phyloP scores from a whole-genome alignment of 768 basidiomycete genomes.

The Albatrellus ellisii region DNA sequence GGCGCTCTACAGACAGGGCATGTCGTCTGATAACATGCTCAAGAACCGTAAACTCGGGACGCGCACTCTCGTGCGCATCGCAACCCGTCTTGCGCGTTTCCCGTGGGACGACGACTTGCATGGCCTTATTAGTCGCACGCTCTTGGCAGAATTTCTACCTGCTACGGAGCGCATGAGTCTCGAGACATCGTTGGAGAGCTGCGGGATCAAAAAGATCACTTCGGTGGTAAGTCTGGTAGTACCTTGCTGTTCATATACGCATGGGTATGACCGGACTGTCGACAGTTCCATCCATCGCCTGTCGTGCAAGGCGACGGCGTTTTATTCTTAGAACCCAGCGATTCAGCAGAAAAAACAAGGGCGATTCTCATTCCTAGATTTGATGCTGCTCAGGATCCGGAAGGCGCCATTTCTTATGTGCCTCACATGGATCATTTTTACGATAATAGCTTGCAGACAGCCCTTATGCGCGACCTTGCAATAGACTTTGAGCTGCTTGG shows the following conservation, averaged over 20 bases:
- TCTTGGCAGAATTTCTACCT: slow-evolving; percentile 50
- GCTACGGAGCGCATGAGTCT: slow-evolving; percentile 43
- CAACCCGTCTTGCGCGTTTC: slow-evolving; percentile 32
- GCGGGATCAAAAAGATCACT: slow-evolving; percentile 28
- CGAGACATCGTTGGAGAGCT: slow-evolving; percentile 36
- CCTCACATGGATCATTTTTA: slow-evolving; percentile 63
- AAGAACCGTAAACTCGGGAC: slow-evolving; percentile 56
- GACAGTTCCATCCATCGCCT: slow-evolving; percentile 37
- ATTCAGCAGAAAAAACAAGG: slow-evolving; percentile 20
- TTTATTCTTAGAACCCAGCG: slow-evolving; percentile 32
- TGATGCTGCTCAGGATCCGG: slow-evolving; percentile 33
- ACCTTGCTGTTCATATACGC: not conserved
- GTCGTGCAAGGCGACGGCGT: slow-evolving; percentile 25
- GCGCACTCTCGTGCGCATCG: slow-evolving; percentile 41
- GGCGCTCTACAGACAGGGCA: slow-evolving; percentile 40
- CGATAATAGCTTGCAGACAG: slow-evolving; percentile 55
- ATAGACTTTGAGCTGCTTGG: slow-evolving; percentile 47
- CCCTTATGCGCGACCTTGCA: slow-evolving; percentile 51
- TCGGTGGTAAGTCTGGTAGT: slow-evolving; percentile 23
- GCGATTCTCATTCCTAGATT: slow-evolving; percentile 35
- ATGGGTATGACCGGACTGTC: not conserved
- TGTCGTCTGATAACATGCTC: slow-evolving; percentile 41
- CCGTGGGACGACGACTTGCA: slow-evolving; percentile 33
- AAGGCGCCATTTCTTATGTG: slow-evolving; percentile 42
- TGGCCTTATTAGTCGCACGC: slow-evolving; percentile 31